A percentile compares a stretch with the other conserved stretches of the same genome.
Evolutionary conservation across 1,284 basidiomycete genomes (phyloP).

Genomic region (Trametes hirsuta): DNA sequence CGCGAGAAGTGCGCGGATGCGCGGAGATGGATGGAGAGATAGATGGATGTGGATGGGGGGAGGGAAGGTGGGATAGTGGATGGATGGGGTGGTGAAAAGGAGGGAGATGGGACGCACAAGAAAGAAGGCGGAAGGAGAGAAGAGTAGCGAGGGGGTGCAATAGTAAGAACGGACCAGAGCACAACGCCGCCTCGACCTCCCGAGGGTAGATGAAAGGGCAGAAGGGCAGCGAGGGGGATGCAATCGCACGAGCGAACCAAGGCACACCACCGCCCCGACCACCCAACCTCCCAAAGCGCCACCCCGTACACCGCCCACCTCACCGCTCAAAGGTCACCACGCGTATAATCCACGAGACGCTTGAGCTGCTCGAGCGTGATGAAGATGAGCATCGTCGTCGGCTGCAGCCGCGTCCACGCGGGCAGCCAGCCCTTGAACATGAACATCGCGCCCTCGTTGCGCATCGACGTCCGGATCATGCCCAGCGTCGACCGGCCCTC

Average conservation of each 20-base stretch:
- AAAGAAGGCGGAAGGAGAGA: background rate
- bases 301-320: too few species aligned
- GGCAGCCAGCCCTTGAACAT: constrained; percentile 94
- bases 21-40: background rate
- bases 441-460: constrained; percentile 84
- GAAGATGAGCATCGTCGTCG: constrained; percentile 86
- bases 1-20: background rate
- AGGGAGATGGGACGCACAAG: background rate
- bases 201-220: background rate
- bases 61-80: background rate
- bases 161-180: background rate
- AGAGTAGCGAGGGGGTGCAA: background rate
- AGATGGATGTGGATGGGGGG: background rate
- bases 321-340: constrained; percentile 16
- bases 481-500: constrained; percentile 77
- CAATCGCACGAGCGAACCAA: background rate
- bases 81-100: background rate
- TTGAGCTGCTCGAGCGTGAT: constrained; percentile 81
- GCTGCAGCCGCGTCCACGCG: constrained; percentile 84
- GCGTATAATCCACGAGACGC: constrained; percentile 59
- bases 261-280: background rate
- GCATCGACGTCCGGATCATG: constrained; percentile 74
- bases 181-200: background rate
- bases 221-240: background rate
- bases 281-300: too few species aligned